Evolutionary conservation across 768 basidiomycete genomes (phyloP), one percentile per base, ranked within the genome.

Genomic region (Auriculariales sp.): DNA sequence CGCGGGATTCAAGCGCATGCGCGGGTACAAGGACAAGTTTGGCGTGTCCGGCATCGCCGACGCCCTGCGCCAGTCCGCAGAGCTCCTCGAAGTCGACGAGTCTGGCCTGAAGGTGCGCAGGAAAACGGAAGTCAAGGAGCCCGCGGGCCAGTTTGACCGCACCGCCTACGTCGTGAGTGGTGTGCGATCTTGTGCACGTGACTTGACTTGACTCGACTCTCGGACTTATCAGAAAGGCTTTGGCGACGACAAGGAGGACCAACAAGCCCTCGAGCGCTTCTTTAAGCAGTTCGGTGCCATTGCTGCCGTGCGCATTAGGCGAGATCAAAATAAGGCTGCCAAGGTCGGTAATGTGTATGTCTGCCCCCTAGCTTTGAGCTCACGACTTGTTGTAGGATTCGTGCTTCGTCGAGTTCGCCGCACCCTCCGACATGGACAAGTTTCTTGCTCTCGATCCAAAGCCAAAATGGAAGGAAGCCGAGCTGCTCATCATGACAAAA

Each of bases 1-100:
- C 50, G 74, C 84, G 4, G 92, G 89, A 5, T 98, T 97, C 79
- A 93, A 93, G 65, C 85, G 92, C 53, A 97, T 97, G 93, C 72
- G 77, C 33, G 83, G 86, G 27, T 85, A 75, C 59, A 64, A 66
- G 36, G 46, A 71, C 3, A 61, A 65, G 25, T 63, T 71, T 28
- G 89, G 89, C 4, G 52, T 72, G 15, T 74, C 76, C 17, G 90
- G 86, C 73, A 70, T 95, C 52, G 71, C 73, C 4, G 68, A 75
- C 19, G 83, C 80, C n/a, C 69, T 97, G 63, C 64, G 68, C 45
- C 58, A 65, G 32, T 52, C 49, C 24, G 71, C 73, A 54, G 57
- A 61, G 6, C 62, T 73, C 46, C 73, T 97, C 34, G 87, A 88
- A 60, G 73, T 94, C 4, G 82, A 87, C 58, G 80, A 77, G 48